A percentile compares a stretch with the other conserved stretches of the same genome.
These are phyloP conservation scores for Stenogyne calaminthoides DNA, from an alignment of 305 asterid genomes.

Conservation along the genomic window DNA sequence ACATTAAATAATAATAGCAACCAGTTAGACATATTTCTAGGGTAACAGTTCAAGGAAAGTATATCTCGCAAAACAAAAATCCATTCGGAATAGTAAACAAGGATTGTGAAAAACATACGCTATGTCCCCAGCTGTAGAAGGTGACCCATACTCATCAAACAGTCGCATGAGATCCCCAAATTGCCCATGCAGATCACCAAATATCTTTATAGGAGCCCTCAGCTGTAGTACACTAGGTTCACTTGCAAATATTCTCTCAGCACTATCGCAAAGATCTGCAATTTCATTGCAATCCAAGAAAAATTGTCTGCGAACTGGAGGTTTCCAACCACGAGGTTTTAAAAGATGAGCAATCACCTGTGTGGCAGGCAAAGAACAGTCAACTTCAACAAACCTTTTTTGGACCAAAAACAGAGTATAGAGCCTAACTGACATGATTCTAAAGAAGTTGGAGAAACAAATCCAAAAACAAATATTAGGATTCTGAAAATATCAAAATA, in stretches of 20 bases:
- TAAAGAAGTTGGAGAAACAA: constrained; percentile 12
- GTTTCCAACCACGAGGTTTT: constrained; percentile 99
- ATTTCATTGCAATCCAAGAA: constrained; percentile 98
- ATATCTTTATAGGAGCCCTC: constrained; percentile 97
- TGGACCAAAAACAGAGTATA: constrained; percentile 19
- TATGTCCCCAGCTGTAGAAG: constrained; percentile 99
- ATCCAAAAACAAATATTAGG: constrained; percentile 16
- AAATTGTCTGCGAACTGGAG: constrained; percentile 95
- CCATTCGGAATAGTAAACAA: constrained; percentile 4
- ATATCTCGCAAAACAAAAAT: constrained; percentile 12
- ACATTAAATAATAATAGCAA: neutral
- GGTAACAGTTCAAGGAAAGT: constrained; percentile 18
- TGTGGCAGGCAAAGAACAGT: constrained; percentile 21
- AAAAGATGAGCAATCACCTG: constrained; percentile 95
- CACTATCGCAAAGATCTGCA: constrained; percentile 98
- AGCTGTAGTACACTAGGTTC: constrained; percentile 97
- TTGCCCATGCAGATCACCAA: constrained; percentile 99
- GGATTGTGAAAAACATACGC: constrained; percentile 58
- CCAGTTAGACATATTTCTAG: neutral
- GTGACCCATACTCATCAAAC: constrained; percentile 99
- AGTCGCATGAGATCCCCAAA: constrained; percentile 99
- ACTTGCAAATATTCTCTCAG: constrained; percentile 90
- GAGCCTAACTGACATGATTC: neutral
- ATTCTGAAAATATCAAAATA: neutral
- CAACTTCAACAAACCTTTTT: constrained; percentile 28